Percentiles rank a stretch among this genome's conserved stretches.
Conservation (phyloP, 192 early-diverging fungal genomes). For the Entomortierella lignicola region DNA sequence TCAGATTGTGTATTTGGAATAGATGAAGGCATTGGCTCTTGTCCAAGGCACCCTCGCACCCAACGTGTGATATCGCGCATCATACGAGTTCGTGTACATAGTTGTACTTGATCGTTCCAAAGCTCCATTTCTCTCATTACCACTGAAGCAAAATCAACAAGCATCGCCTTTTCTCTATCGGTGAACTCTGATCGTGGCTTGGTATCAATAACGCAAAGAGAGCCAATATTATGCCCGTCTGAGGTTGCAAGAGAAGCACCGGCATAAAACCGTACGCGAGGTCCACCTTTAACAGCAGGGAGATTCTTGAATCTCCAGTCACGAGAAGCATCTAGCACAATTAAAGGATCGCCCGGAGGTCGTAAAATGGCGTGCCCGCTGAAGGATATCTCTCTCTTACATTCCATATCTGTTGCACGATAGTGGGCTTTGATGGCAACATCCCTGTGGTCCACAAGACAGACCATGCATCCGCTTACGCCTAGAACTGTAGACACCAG, state of each 20-base stretch:
- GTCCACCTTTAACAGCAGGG: constrained; percentile 48
- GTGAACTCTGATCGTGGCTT: constrained; percentile 52
- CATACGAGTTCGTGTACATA: constrained; percentile 58
- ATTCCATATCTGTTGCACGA: constrained; percentile 10
- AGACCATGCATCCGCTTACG: constrained; percentile 30
- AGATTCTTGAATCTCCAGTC: constrained; percentile 66
- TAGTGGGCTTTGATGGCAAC: constrained; percentile 30
- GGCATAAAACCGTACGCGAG: constrained; percentile 62
- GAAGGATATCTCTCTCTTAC: constrained; percentile 26
- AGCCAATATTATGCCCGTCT: constrained; percentile 56
- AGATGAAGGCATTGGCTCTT: neutral
- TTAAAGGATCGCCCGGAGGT: constrained; percentile 39
- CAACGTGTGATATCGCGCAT: constrained; percentile 50
- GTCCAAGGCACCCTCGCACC: constrained; percentile 33
- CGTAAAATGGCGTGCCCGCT: constrained; percentile 52
- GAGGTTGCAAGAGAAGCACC: constrained; percentile 54
- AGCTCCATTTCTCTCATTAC: constrained; percentile 61
- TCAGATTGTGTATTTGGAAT: neutral
- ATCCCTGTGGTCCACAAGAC: constrained; percentile 25
- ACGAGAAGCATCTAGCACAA: constrained; percentile 41
- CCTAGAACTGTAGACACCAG: constrained; percentile 34
- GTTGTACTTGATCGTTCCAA: constrained; percentile 56
- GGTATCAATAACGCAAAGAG: constrained; percentile 60
- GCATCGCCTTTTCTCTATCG: constrained; percentile 26
- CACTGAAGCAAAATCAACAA: constrained; percentile 56